Evolutionary conservation across 164 flowering plant species (phyloP).

Genomic region (Magnolia changhungtana): DNA sequence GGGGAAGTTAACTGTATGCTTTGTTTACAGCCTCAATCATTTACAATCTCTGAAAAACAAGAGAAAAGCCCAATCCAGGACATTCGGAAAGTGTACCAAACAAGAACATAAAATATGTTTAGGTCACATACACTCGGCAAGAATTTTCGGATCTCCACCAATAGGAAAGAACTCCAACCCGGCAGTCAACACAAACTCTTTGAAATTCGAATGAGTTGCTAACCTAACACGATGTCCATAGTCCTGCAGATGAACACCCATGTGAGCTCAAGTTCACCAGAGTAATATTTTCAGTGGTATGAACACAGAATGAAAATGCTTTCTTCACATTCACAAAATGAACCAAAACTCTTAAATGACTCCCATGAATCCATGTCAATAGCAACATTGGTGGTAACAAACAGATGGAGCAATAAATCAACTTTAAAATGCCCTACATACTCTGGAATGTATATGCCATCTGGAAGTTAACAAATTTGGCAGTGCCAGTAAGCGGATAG

Average conservation of each 20-base stretch:
- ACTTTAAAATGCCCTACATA: not conserved
- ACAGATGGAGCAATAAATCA: not conserved
- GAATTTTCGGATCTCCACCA: slow-evolving; percentile 98
- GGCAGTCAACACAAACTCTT: slow-evolving; percentile 93
- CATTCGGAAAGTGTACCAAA: not conserved
- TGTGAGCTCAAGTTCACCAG: slow-evolving; percentile 4
- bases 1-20: too few species aligned
- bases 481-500: too few species aligned
- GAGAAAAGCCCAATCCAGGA: not conserved
- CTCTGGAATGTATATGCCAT: not conserved
- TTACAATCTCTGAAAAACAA: not conserved
- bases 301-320: not conserved
- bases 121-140: slow-evolving; percentile 87
- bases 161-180: slow-evolving; percentile 96
- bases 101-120: slow-evolving; percentile 3
- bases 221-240: slow-evolving; percentile 98
- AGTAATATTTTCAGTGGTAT: not conserved
- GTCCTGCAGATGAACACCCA: slow-evolving; percentile 54
- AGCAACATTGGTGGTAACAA: not conserved
- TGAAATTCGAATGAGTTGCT: slow-evolving; percentile 96
- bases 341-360: not conserved
- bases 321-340: not conserved
- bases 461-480: not conserved
- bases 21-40: not conserved
- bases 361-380: not conserved